Evolutionary conservation across 805 yeast genomes (phyloP).

Genomic region (Cyberlindnera suaveolens): DNA sequence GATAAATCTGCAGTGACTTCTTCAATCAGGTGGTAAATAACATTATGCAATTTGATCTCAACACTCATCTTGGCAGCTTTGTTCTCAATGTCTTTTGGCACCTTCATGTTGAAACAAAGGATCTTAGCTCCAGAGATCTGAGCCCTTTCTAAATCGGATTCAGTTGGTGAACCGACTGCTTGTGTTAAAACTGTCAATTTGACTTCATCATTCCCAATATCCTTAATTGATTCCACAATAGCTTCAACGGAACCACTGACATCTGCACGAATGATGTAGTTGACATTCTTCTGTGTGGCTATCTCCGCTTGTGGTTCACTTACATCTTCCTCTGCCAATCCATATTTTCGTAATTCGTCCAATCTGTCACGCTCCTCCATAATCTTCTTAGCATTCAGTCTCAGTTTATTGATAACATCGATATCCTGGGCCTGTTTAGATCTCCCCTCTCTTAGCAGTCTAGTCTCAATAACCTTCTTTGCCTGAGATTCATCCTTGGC

Average conservation of each 20-base stretch:
- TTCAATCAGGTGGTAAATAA: slow-evolving; percentile 85
- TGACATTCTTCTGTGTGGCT: slow-evolving; percentile 29
- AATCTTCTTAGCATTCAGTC: slow-evolving; percentile 48
- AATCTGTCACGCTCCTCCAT: slow-evolving; percentile 46
- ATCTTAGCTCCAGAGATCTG: slow-evolving; percentile 65
- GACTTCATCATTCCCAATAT: slow-evolving; percentile 86
- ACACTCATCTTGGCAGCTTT: slow-evolving; percentile 56
- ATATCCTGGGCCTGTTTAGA: slow-evolving; percentile 57
- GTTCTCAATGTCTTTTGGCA: slow-evolving; percentile 51
- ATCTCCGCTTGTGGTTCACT: slow-evolving; percentile 19
- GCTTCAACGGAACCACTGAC: slow-evolving; percentile 96
- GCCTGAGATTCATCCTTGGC: slow-evolving; percentile 72
- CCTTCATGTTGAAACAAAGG: slow-evolving; percentile 68
- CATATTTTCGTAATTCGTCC: slow-evolving; percentile 54
- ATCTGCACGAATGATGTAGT: slow-evolving; percentile 80
- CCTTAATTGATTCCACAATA: slow-evolving; percentile 69
- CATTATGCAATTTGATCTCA: slow-evolving; percentile 56
- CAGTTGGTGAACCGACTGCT: slow-evolving; percentile 75
- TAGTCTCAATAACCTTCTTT: slow-evolving; percentile 63
- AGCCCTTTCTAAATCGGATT: slow-evolving; percentile 62
- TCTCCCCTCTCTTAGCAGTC: slow-evolving; percentile 55
- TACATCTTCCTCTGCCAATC: slow-evolving; percentile 39
- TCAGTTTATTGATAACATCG: slow-evolving; percentile 62
- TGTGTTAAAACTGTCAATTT: slow-evolving; percentile 58
- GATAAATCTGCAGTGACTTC: slow-evolving; percentile 66